Evolutionary conservation across 495 filamentous ascomycete genomes (phyloP).

Genomic region (Penicillium ochrochloron): DNA sequence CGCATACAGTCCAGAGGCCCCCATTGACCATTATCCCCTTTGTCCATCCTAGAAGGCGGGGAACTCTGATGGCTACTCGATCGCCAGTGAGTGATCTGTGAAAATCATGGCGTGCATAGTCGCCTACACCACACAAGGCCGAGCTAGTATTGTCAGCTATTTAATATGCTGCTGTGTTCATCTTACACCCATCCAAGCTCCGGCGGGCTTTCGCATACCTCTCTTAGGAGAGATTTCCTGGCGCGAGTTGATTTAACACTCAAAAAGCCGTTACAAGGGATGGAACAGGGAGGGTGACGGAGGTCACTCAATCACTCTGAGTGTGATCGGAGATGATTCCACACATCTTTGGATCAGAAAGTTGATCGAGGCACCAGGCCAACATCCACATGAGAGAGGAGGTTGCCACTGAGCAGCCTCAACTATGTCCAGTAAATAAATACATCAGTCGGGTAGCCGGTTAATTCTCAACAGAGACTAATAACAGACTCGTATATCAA

Average conservation of each 20-base stretch:
- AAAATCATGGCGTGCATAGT: not conserved
- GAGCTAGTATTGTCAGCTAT: not conserved
- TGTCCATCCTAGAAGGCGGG: not conserved
- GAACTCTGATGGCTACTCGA: not conserved
- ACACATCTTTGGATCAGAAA: not conserved
- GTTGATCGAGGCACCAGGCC: not conserved
- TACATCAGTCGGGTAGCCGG: not conserved
- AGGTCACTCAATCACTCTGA: not conserved
- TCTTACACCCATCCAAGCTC: not conserved
- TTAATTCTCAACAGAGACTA: not conserved
- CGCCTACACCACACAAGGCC: not conserved
- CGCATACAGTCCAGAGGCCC: not conserved
- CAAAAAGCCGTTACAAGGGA: not conserved
- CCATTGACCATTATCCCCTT: not conserved
- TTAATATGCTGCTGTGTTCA: not conserved
- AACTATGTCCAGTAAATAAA: conserved; percentile 1
- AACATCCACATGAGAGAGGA: not conserved
- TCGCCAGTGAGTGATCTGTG: not conserved
- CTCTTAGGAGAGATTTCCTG: too few species aligned
- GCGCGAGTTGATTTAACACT: not conserved
- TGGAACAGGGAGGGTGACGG: too few species aligned
- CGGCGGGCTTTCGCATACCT: too few species aligned
- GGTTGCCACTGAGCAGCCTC: not conserved
- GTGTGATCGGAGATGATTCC: not conserved
- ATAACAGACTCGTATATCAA: not conserved